Evolutionary conservation across 495 filamentous ascomycete species (phyloP), one percentile per base, ranked within the genome.

Genomic region (Letharia columbiana): DNA sequence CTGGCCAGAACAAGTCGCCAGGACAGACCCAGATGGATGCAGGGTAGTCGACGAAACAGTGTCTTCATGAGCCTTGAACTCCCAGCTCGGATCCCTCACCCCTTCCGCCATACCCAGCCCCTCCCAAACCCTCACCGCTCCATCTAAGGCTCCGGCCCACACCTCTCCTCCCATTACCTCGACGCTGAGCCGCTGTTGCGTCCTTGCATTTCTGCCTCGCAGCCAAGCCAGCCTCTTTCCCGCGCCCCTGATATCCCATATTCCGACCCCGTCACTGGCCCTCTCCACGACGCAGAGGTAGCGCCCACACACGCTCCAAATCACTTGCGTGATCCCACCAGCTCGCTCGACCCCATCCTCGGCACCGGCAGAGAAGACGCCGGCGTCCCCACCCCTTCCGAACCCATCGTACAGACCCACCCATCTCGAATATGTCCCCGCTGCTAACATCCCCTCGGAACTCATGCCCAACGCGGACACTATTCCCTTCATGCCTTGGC

Each of bases 261-360:
- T 81, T 61, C 90, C 73, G 13, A 96, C 73, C 9, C 86, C 88
- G 49, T 83, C 80, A 61, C 90, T 88, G 70, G 84, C 85, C 44
- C 95, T 82, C 79, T 98, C 95, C n/a, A 86, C 89, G 20, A 96
- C 84, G 70, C 90, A 87, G 42, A 98, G 76, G 76, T 96, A 98
- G 66, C 85, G 79, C n/a, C 91, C 93, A 77, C 91, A 93, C 0
- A 85, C 82, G 69, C 89, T 93, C 92, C 91, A 96, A 3, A 81
- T 60, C 17, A 90, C 78, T 70, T 94, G 88, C 40, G 86, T 87
- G 28, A 98, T 75, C 4, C 94, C 93, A 0, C 91, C 91, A 2
- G 81, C 71, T 28, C 77, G 75, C 3, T 77, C 77, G 9, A 74
- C 73, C 35, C 63, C 71, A 0, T 69, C 71, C 23, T 75, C 68